A percentile compares a stretch with the other conserved stretches of the same genome.
These are phyloP conservation scores for Eucalyptus cloeziana DNA, from an alignment of 345 rosid genomes.

Conservation along the genomic window DNA sequence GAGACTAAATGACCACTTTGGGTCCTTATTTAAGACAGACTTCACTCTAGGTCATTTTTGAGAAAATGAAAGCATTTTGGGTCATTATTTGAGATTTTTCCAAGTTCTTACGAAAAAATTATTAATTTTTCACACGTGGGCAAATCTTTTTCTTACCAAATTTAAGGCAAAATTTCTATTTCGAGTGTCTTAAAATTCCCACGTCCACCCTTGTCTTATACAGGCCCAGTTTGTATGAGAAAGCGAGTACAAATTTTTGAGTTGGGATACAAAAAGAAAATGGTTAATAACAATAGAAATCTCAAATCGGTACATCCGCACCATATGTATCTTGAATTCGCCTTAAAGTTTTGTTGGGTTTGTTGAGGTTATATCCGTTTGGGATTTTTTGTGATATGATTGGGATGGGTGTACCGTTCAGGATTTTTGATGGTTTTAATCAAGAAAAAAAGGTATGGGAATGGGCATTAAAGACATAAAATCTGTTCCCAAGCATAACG, in stretches of 20 bases:
- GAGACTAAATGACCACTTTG: too few relatives aligned
- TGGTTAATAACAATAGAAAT: too few relatives aligned
- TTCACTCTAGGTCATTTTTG: too few relatives aligned
- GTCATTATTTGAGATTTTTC: too few relatives aligned
- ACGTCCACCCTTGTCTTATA: not conserved
- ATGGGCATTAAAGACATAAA: not conserved
- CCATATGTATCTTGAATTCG: not conserved
- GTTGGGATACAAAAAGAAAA: too few relatives aligned
- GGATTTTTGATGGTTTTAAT: not conserved
- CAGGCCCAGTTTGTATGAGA: not conserved
- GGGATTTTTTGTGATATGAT: not conserved
- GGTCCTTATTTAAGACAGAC: too few relatives aligned
- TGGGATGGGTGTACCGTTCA: not conserved
- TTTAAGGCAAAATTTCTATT: too few relatives aligned
- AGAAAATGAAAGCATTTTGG: too few relatives aligned
- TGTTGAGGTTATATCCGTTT: rapidly evolving
- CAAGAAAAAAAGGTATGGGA: not conserved
- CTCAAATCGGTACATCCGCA: not conserved
- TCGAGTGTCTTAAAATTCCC: not conserved
- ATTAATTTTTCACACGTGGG: too few relatives aligned
- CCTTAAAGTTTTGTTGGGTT: not conserved
- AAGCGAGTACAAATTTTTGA: not conserved
- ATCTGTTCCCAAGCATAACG: not conserved
- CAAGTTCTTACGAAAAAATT: too few relatives aligned
- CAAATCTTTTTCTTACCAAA: too few relatives aligned